phyloP scores from a whole-genome alignment of 2,329 filamentous ascomycete genomes.

The Coleophoma eucalyptorum region DNA sequence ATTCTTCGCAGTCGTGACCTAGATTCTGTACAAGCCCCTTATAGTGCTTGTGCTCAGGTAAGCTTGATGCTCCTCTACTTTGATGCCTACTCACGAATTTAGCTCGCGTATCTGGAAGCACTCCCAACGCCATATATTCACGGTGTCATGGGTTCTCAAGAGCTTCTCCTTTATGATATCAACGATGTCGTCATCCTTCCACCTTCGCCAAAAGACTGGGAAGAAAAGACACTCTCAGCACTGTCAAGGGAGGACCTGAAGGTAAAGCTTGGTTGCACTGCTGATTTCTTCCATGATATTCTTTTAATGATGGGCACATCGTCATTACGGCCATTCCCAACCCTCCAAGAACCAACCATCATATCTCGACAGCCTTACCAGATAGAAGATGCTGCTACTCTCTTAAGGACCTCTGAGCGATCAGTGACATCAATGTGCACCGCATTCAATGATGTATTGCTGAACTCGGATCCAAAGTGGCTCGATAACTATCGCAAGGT shows the following conservation, averaged over 20 bases:
- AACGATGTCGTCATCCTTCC: slow-evolving; percentile 68
- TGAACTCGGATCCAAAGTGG: slow-evolving; percentile 69
- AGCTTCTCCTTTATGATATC: slow-evolving; percentile 82
- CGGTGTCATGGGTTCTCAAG: slow-evolving; percentile 78
- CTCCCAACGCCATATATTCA: slow-evolving; percentile 64
- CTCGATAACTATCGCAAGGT: slow-evolving; percentile 83
- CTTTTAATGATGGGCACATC: slow-evolving; percentile 79
- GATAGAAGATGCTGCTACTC: slow-evolving; percentile 72
- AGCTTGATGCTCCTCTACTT: slow-evolving; percentile 17
- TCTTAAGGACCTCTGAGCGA: slow-evolving; percentile 68
- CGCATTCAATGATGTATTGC: slow-evolving; percentile 75
- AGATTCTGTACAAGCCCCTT: slow-evolving; percentile 80
- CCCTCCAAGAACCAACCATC: slow-evolving; percentile 58
- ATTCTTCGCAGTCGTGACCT: slow-evolving; percentile 67
- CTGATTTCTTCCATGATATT: slow-evolving; percentile 78
- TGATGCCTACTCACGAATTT: slow-evolving; percentile 1
- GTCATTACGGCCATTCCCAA: slow-evolving; percentile 76
- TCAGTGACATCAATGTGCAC: slow-evolving; percentile 70
- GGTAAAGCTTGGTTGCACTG: slow-evolving; percentile 59
- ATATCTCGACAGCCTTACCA: slow-evolving; percentile 48
- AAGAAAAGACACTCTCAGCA: slow-evolving; percentile 57
- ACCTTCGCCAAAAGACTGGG: slow-evolving; percentile 64
- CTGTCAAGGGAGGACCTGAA: slow-evolving; percentile 68
- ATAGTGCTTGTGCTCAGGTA: slow-evolving; percentile 84
- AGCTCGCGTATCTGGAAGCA: slow-evolving; percentile 78